Conservation (phyloP, 2,329 filamentous ascomycete species). For the Coniella vitis region DNA sequence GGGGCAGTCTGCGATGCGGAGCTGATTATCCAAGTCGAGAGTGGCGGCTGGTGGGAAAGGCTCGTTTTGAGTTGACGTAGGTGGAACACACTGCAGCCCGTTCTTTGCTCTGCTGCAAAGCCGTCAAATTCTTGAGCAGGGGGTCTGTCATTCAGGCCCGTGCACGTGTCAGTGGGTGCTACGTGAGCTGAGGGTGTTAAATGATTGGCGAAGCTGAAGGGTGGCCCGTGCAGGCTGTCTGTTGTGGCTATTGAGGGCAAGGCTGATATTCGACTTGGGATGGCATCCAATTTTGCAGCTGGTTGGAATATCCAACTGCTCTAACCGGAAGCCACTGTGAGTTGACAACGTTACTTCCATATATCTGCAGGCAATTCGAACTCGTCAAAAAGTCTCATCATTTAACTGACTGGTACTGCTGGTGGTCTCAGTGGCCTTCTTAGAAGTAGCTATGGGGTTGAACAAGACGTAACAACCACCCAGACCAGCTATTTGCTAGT, state of each 20-base stretch:
- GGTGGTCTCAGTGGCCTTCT: too few relatives aligned
- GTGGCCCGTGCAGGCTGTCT: background rate
- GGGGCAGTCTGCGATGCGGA: background rate
- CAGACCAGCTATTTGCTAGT: too few relatives aligned
- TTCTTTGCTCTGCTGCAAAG: background rate
- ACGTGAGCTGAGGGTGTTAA: background rate
- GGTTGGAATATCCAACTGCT: too few relatives aligned
- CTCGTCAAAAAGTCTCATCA: too few relatives aligned
- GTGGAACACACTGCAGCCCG: background rate
- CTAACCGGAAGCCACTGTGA: too few relatives aligned
- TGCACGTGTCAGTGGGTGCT: background rate
- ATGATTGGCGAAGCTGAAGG: background rate
- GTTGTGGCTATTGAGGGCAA: background rate
- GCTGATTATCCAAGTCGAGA: background rate
- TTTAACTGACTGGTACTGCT: too few relatives aligned
- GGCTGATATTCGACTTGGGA: too few relatives aligned
- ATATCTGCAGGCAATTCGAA: too few relatives aligned
- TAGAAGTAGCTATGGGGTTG: too few relatives aligned
- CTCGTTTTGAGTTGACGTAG: slow-evolving; percentile 1
- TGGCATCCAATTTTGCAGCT: too few relatives aligned
- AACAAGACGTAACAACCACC: too few relatives aligned
- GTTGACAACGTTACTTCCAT: too few relatives aligned
- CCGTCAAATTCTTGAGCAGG: slow-evolving; percentile 9
- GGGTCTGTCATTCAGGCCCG: background rate
- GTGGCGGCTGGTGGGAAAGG: background rate